These are phyloP conservation scores for Colletotrichum liaoningense DNA, from an alignment of 2,329 filamentous ascomycete species.

Conservation along the genomic window DNA sequence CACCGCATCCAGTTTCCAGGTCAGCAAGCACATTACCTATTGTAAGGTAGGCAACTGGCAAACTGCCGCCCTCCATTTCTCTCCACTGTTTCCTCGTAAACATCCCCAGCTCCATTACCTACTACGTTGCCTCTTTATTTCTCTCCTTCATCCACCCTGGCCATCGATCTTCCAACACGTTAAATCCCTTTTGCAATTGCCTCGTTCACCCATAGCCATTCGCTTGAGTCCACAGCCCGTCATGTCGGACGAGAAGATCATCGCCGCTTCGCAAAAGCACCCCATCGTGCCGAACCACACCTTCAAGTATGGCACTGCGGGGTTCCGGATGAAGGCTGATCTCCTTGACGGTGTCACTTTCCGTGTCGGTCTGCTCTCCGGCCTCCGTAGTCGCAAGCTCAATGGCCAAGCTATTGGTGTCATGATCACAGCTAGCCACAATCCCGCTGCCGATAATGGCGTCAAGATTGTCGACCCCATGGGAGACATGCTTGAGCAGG, in stretches of 20 bases:
- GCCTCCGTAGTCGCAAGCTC: slow-evolving; percentile 89
- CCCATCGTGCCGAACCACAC: slow-evolving; percentile 65
- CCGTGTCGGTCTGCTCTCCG: slow-evolving; percentile 89
- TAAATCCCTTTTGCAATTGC: background rate
- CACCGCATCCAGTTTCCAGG: slow-evolving; percentile 15
- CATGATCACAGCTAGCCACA: slow-evolving; percentile 96
- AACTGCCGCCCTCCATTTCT: slow-evolving; percentile 12
- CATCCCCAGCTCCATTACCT: slow-evolving; percentile 11
- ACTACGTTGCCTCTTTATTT: slow-evolving; percentile 9
- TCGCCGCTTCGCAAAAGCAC: slow-evolving; percentile 72
- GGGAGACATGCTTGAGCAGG: slow-evolving; percentile 97
- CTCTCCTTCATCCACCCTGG: slow-evolving; percentile 8
- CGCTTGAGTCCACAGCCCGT: slow-evolving; percentile 37
- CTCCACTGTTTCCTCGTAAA: slow-evolving; percentile 34
- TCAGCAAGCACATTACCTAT: background rate
- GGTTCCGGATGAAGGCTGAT: slow-evolving; percentile 78
- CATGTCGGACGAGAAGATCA: slow-evolving; percentile 65
- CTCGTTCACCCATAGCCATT: slow-evolving; percentile 6
- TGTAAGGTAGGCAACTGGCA: background rate
- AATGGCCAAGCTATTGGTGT: slow-evolving; percentile 93
- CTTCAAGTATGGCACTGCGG: slow-evolving; percentile 76
- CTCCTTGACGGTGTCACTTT: slow-evolving; percentile 93
- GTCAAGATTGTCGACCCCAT: slow-evolving; percentile 97
- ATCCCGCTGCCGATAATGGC: slow-evolving; percentile 89
- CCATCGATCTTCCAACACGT: slow-evolving; percentile 3